phyloP scores from a whole-genome alignment of 2,329 filamentous ascomycete genomes.

The Epichloe sylvatica region DNA sequence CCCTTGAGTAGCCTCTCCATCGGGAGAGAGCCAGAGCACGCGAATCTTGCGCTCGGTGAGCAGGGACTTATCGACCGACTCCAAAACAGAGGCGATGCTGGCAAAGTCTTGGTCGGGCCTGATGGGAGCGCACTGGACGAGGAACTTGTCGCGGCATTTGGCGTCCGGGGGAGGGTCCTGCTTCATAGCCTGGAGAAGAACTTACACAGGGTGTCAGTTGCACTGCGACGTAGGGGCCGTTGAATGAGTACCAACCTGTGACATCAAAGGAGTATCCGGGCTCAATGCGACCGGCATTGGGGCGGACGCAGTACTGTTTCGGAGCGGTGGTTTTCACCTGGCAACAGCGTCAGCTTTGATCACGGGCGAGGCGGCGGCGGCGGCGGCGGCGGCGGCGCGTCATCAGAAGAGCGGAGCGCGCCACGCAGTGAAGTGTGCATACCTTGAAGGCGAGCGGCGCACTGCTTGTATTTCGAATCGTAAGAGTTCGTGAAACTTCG shows the following conservation, averaged over 20 bases:
- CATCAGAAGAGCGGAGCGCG: not conserved
- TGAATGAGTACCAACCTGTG: slow-evolving; percentile 43
- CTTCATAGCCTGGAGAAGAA: slow-evolving; percentile 96
- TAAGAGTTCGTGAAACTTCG: slow-evolving; percentile 51
- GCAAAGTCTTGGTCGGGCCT: slow-evolving; percentile 70
- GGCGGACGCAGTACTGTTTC: slow-evolving; percentile 98
- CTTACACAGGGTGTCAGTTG: slow-evolving; percentile 30
- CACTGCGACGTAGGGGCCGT: not conserved
- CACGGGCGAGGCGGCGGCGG: not conserved
- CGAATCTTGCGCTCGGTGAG: slow-evolving; percentile 94
- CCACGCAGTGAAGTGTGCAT: slow-evolving; percentile 16
- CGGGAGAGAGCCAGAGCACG: slow-evolving; percentile 65
- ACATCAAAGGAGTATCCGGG: slow-evolving; percentile 83
- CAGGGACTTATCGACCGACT: slow-evolving; percentile 58
- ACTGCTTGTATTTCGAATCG: slow-evolving; percentile 49
- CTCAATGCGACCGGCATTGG: slow-evolving; percentile 93
- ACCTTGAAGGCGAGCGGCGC: slow-evolving; percentile 58
- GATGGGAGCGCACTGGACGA: slow-evolving; percentile 83
- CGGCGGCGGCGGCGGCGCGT: not conserved
- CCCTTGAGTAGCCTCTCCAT: slow-evolving; percentile 25
- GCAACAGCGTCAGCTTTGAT: not conserved
- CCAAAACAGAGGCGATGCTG: slow-evolving; percentile 72
- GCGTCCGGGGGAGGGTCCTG: slow-evolving; percentile 79
- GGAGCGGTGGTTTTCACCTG: slow-evolving; percentile 98
- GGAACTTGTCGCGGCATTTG: slow-evolving; percentile 93